Conservation (phyloP, 129 eudicot species). For the Solidago caesia region DNA sequence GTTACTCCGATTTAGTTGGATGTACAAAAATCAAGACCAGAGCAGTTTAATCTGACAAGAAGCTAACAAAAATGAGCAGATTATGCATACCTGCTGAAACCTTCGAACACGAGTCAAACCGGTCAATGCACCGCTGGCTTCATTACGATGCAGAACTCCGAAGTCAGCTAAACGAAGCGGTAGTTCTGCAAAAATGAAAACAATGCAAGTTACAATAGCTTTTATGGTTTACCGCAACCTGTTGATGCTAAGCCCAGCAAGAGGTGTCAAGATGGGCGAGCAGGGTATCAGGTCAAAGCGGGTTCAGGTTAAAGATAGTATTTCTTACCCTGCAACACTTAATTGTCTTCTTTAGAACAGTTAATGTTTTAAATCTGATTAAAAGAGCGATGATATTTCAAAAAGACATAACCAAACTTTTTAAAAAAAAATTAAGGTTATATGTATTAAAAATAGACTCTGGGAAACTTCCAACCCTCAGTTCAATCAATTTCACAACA, state of each 20-base stretch:
- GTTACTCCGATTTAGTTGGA: slow-evolving; percentile 2
- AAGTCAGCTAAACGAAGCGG: slow-evolving; percentile 97
- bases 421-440: neutral
- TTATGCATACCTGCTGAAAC: slow-evolving; percentile 78
- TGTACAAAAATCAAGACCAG: neutral
- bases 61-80: neutral
- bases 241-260: neutral
- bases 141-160: slow-evolving; percentile 96
- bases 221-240: neutral
- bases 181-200: slow-evolving; percentile 59
- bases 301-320: neutral
- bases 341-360: neutral
- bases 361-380: neutral
- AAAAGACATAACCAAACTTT: too few relatives aligned
- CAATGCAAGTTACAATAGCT: neutral
- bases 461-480: neutral
- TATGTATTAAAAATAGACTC: neutral
- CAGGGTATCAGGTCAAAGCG: neutral
- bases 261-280: neutral
- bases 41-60: neutral
- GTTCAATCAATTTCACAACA: neutral
- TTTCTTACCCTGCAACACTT: neutral
- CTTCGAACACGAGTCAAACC: slow-evolving; percentile 94
- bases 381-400: neutral
- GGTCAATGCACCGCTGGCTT: slow-evolving; percentile 95